Evolutionary conservation across 2,329 filamentous ascomycete species (phyloP).

Genomic region (Trichophyton verrucosum): DNA sequence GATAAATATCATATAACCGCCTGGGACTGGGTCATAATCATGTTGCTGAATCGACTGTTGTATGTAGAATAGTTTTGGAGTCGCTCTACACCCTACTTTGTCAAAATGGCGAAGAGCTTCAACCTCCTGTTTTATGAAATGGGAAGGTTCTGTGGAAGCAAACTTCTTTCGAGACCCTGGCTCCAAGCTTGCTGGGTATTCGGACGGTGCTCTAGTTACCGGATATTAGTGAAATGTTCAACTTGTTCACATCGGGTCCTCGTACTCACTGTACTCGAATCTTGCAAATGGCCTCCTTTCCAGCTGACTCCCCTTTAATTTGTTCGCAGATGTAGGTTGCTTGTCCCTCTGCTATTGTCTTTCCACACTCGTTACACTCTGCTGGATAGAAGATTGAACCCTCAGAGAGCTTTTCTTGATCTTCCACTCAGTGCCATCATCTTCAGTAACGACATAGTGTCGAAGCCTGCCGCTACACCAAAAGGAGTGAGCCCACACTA

Average conservation of each 20-base stretch:
- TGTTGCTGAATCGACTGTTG: neutral
- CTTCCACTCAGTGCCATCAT: neutral
- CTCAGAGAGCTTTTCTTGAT: neutral
- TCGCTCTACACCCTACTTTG: neutral
- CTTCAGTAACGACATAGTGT: neutral
- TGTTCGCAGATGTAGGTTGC: conserved; percentile 7
- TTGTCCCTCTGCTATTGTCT: neutral
- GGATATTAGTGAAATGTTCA: neutral
- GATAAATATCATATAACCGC: conserved; percentile 7
- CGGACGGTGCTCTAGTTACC: neutral
- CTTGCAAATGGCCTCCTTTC: conserved; percentile 8
- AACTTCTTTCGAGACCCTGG: neutral
- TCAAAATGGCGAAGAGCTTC: neutral
- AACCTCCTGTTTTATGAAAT: neutral
- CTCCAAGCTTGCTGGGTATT: neutral
- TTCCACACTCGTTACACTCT: neutral
- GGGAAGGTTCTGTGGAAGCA: neutral
- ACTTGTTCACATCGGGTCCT: neutral
- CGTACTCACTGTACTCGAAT: conserved; percentile 8
- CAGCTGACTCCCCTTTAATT: neutral
- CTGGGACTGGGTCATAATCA: conserved; percentile 1
- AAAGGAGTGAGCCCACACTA: too few relatives aligned
- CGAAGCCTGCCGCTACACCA: too few relatives aligned
- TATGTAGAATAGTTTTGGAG: conserved; percentile 3
- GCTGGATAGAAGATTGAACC: neutral